phyloP scores from a whole-genome alignment of 139 green algal species.

The Chlorella sp. region DNA sequence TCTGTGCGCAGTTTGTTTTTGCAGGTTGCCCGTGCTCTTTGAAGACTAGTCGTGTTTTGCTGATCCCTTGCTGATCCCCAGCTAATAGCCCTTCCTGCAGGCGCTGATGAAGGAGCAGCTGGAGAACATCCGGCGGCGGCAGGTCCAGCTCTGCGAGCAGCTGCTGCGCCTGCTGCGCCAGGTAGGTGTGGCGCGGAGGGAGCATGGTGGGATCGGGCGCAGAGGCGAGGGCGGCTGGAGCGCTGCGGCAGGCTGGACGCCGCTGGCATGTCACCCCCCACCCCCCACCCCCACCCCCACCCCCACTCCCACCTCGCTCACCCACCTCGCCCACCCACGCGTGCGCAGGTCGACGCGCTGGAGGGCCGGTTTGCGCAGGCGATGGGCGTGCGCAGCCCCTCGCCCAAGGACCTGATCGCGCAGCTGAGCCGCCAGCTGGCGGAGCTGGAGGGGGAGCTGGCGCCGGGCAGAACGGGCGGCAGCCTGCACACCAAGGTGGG shows the following conservation, averaged over 20 bases:
- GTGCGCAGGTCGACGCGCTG: conserved; percentile 40
- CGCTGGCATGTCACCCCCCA: too few relatives aligned
- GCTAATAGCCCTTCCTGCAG: too few relatives aligned
- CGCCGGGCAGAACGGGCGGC: conserved; percentile 9
- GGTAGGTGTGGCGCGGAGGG: neutral
- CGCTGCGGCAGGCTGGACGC: too few relatives aligned
- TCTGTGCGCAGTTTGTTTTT: too few relatives aligned
- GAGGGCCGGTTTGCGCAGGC: conserved; percentile 49
- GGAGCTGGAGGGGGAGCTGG: conserved; percentile 32
- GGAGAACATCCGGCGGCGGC: conserved; percentile 28
- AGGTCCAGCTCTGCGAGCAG: conserved; percentile 36
- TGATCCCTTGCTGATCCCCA: too few relatives aligned
- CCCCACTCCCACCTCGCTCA: neutral
- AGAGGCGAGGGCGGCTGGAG: conserved; percentile 10
- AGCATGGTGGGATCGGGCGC: too few relatives aligned
- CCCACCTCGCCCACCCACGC: neutral
- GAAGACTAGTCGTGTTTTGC: too few relatives aligned
- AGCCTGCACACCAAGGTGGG: neutral
- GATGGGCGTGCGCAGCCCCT: conserved; percentile 23
- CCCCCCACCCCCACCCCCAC: too few relatives aligned
- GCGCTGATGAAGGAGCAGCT: conserved; percentile 35
- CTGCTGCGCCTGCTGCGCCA: conserved; percentile 33
- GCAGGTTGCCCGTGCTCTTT: too few relatives aligned
- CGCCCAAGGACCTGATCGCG: conserved; percentile 1
- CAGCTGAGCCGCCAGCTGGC: conserved; percentile 27